phyloP scores from a whole-genome alignment of 2,329 filamentous ascomycete species.

The Xylariaceae sp. region DNA sequence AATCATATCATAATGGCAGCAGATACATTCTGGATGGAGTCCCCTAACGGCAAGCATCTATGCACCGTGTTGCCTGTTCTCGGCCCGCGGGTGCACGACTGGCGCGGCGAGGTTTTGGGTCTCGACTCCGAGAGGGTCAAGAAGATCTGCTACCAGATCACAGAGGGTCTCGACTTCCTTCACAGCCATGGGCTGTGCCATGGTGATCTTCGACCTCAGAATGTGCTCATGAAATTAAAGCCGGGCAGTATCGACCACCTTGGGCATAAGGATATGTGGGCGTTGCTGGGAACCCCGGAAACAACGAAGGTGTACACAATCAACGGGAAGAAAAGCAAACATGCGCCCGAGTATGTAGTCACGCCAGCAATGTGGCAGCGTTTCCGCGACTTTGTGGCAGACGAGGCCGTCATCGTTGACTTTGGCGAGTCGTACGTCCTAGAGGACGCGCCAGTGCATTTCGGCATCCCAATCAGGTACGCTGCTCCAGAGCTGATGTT shows the following conservation, averaged over 20 bases:
- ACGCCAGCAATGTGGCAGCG: background rate
- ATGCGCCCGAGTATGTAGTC: slow-evolving; percentile 6
- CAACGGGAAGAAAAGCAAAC: background rate
- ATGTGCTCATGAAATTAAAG: slow-evolving; percentile 16
- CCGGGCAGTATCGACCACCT: slow-evolving; percentile 7
- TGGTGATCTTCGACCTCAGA: slow-evolving; percentile 14
- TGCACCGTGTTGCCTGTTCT: slow-evolving; percentile 16
- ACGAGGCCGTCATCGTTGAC: slow-evolving; percentile 17
- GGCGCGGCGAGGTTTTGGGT: slow-evolving; percentile 3
- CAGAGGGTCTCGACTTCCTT: slow-evolving; percentile 8
- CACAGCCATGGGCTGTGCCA: slow-evolving; percentile 16
- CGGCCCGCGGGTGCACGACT: slow-evolving; percentile 7
- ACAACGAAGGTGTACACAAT: background rate
- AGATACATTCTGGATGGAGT: slow-evolving; percentile 13
- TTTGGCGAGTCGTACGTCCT: slow-evolving; percentile 16
- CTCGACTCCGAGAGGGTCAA: background rate
- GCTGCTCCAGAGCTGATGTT: slow-evolving; percentile 15
- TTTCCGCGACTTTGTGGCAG: slow-evolving; percentile 1
- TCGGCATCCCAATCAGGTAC: slow-evolving; percentile 12
- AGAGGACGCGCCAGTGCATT: background rate
- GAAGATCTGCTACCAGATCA: slow-evolving; percentile 11
- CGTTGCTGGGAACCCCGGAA: background rate
- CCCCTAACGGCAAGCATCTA: slow-evolving; percentile 19
- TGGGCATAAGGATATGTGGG: background rate
- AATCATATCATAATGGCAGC: slow-evolving; percentile 10